Evolutionary conservation across 2,329 filamentous ascomycete species (phyloP), one percentile per base, ranked within the genome.

Genomic region (Stagonosporopsis vannaccii): DNA sequence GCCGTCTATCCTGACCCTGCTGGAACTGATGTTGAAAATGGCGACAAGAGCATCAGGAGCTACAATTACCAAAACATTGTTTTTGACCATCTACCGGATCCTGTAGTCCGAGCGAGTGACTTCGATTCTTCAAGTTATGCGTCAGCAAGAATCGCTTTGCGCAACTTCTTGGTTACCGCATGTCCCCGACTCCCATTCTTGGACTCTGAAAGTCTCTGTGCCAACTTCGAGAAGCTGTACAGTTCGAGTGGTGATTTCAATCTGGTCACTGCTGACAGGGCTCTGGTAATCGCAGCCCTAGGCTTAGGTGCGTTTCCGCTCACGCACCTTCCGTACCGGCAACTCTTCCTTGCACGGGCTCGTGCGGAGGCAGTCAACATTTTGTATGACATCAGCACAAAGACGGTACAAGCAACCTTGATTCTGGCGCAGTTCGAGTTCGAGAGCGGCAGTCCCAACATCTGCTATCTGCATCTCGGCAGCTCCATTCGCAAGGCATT

Each of bases 11-110:
- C 49, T 15, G 36, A 44, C n/a, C 28, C 35, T 6, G 42, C 19
- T 35, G 26, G 13, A 17, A 44, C 51, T 17, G 49, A 49, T 19
- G 44, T 53, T 7, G 39, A 52, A 12, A 36, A 58, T 7, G 55
- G 55, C 9, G 45, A 51, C 20, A 15, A 37, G 28, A 58, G 48
- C 11, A 58, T 58, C 44, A 28, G 40, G 17, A 52, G 49, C 33
- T 58, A 58, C 32, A 58, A 49, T 33, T 58, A 58, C 20, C 55
- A 58, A 26, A 44, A 40, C 23, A 58, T 58, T 19, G 44, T 53
- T 13, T 58, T 58, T 20, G 55, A 58, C 19, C 43, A 52, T 23
- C 17, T 53, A 15, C 39, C 55, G n/a, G 32, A 32, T 25, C 43
- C 48, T 11, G 19, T 17, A 12, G 25, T 28, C 4, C 23, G 36